Evolutionary conservation across 78 protist species (phyloP).

Genomic region (Isochrysis galbana): DNA sequence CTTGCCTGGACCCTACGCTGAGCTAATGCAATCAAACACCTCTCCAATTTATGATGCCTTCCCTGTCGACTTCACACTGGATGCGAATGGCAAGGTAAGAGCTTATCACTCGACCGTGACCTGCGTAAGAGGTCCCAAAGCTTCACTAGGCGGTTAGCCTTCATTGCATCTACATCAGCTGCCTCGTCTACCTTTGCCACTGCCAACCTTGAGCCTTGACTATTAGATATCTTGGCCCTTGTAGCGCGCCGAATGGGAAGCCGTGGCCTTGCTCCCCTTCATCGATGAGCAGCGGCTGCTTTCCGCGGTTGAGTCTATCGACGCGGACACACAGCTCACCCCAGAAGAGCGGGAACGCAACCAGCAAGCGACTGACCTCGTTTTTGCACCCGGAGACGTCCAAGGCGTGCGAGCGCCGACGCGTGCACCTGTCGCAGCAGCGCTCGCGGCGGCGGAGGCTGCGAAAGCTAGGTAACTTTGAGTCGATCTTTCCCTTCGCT

Average conservation of each 20-base stretch:
- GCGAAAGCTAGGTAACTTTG: too few species aligned
- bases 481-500: too few species aligned
- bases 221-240: too few species aligned
- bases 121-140: too few species aligned
- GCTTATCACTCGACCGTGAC: too few species aligned
- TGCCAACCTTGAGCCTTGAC: too few species aligned
- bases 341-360: background rate
- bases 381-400: background rate
- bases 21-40: background rate
- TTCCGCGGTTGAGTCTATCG: background rate
- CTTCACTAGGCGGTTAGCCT: too few species aligned
- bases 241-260: background rate
- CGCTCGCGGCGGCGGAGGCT: too few species aligned
- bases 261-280: background rate
- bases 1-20: background rate
- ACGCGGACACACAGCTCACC: background rate
- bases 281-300: background rate
- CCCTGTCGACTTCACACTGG: background rate
- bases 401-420: background rate
- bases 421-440: background rate
- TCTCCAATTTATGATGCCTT: slow-evolving; percentile 1
- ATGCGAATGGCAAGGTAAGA: background rate
- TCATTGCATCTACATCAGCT: too few species aligned
- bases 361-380: background rate
- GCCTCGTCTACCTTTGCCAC: too few species aligned